Conservation (phyloP, 2,329 filamentous ascomycete species). For the Fonsecaea multimorphosa region DNA sequence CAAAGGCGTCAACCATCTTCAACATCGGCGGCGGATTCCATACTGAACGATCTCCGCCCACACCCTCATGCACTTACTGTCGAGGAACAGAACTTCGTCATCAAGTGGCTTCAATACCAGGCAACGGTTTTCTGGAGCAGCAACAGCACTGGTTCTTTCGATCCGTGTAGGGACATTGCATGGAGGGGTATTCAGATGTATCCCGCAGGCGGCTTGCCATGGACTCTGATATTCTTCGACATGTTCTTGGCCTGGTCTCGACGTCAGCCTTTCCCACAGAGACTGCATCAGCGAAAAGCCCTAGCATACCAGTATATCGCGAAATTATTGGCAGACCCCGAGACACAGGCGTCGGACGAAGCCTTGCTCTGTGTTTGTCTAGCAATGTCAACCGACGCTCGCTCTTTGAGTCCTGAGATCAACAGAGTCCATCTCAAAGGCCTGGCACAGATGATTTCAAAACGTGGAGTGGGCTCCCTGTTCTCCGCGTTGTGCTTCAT, state of each 20-base stretch:
- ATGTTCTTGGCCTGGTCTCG: constrained; percentile 5
- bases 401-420: constrained; percentile 1
- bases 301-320: constrained; percentile 4
- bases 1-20: not conserved
- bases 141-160: not conserved
- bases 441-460: constrained; percentile 6
- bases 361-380: not conserved
- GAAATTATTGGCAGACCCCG: constrained; percentile 3
- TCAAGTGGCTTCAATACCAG: constrained; percentile 8
- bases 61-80: not conserved
- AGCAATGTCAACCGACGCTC: not conserved
- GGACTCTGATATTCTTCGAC: constrained; percentile 7
- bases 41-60: not conserved
- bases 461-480: not conserved
- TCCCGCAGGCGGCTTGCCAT: constrained; percentile 3
- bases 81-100: constrained; percentile 8
- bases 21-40: not conserved
- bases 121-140: not conserved
- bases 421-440: not conserved
- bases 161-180: not conserved
- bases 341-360: constrained; percentile 4
- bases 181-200: constrained; percentile 3
- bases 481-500: constrained; percentile 3
- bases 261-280: not conserved
- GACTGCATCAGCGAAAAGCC: constrained; percentile 2